Evolutionary conservation across 2,329 filamentous ascomycete genomes (phyloP).

Genomic region (Macrophomina tecta): DNA sequence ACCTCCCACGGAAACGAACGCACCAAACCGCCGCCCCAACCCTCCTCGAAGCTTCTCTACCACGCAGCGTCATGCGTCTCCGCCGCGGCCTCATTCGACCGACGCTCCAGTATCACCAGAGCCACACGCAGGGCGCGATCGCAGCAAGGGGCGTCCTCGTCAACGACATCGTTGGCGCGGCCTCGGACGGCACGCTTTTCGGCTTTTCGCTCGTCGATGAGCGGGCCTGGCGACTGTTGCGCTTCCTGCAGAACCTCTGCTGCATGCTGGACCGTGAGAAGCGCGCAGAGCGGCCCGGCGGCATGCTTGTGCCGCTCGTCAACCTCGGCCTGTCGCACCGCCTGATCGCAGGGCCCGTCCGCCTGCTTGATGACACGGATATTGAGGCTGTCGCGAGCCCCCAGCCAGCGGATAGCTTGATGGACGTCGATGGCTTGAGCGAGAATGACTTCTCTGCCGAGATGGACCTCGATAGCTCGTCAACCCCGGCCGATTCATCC

Average conservation of each 20-base stretch:
- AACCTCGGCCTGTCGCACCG: slow-evolving; percentile 26
- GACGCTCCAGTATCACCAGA: slow-evolving; percentile 38
- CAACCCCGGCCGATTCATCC: slow-evolving; percentile 4
- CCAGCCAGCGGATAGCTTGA: background rate
- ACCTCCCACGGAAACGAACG: slow-evolving; percentile 33
- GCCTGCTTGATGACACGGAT: slow-evolving; percentile 15
- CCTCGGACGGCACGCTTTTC: slow-evolving; percentile 59
- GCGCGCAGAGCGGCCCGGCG: slow-evolving; percentile 13
- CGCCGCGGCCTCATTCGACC: slow-evolving; percentile 52
- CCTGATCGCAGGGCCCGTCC: slow-evolving; percentile 12
- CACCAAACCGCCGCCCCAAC: slow-evolving; percentile 38
- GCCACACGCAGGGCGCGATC: background rate
- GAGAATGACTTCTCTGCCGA: background rate
- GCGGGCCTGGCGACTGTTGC: slow-evolving; percentile 70
- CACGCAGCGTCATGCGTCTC: slow-evolving; percentile 54
- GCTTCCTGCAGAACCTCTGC: slow-evolving; percentile 72
- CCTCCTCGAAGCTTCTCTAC: slow-evolving; percentile 51
- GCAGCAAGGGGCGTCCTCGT: slow-evolving; percentile 47
- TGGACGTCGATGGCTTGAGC: slow-evolving; percentile 31
- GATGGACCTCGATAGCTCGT: slow-evolving; percentile 11
- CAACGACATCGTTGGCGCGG: slow-evolving; percentile 57
- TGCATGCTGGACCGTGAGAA: slow-evolving; percentile 32
- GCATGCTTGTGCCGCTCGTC: slow-evolving; percentile 33
- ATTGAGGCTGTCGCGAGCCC: background rate
- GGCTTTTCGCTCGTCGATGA: slow-evolving; percentile 68